Evolutionary conservation across 352 stramenopile genomes (phyloP).

Genomic region (Vaucheria bursata): DNA sequence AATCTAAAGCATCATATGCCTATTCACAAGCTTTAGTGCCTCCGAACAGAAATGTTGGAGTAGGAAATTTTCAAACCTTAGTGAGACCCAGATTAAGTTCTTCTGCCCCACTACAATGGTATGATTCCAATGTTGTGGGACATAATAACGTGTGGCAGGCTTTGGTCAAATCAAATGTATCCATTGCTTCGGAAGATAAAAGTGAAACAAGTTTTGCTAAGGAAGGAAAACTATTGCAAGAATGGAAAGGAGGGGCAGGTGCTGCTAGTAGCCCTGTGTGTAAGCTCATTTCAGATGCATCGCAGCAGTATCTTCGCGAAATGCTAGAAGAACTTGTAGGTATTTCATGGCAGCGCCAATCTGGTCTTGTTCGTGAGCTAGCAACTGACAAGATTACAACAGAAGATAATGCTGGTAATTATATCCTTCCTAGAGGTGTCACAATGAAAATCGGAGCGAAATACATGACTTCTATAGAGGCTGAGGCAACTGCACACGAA

Average conservation of each 20-base stretch:
- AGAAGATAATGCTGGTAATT: not conserved
- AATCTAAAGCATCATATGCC: too few species aligned
- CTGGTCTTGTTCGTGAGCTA: not conserved
- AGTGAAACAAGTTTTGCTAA: too few species aligned
- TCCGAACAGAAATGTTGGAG: too few species aligned
- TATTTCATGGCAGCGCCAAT: not conserved
- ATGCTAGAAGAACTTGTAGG: not conserved
- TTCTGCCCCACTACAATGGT: too few species aligned
- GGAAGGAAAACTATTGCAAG: not conserved
- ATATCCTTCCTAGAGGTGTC: not conserved
- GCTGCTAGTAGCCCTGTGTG: not conserved
- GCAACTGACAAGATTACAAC: not conserved
- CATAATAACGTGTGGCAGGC: too few species aligned
- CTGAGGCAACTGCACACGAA: not conserved
- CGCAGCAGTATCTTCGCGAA: not conserved
- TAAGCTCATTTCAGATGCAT: not conserved
- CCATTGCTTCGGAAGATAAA: too few species aligned
- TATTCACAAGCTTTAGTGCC: too few species aligned
- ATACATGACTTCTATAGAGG: not conserved
- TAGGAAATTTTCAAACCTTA: too few species aligned
- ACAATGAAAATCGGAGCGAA: not conserved
- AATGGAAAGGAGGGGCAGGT: not conserved
- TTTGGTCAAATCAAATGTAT: too few species aligned
- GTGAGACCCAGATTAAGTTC: too few species aligned
- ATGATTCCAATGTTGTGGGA: too few species aligned